A percentile compares a stretch with the other conserved stretches of the same genome.
These are phyloP conservation scores for Cinnamomum micranthum DNA, from an alignment of 164 flowering plant species.

Conservation along the genomic window DNA sequence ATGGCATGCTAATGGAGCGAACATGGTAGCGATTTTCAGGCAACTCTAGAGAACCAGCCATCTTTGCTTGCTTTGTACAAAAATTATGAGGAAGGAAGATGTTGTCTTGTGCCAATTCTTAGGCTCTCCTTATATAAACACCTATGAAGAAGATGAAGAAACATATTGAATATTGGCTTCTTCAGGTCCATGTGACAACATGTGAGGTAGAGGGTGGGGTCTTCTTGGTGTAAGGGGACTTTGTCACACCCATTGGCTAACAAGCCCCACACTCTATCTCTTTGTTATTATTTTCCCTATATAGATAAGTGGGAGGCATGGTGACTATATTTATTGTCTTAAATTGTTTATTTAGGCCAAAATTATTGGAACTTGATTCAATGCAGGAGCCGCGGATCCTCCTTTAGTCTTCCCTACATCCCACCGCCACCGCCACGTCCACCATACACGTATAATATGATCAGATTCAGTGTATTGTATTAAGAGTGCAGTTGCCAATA, in stretches of 20 bases:
- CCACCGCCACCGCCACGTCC: too few species aligned
- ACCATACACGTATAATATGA: too few species aligned
- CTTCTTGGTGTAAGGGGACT: neutral
- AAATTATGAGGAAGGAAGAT: neutral
- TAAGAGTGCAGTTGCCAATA: too few species aligned
- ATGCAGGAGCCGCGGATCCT: too few species aligned
- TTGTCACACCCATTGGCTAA: neutral
- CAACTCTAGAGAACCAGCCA: neutral
- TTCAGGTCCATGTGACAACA: neutral
- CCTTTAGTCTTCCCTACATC: too few species aligned
- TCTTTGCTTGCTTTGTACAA: neutral
- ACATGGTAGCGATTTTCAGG: neutral
- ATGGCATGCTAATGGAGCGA: slow-evolving; percentile 5
- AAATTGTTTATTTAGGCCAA: too few species aligned
- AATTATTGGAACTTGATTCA: too few species aligned
- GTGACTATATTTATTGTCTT: too few species aligned
- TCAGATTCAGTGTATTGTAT: too few species aligned
- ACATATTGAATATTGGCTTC: neutral
- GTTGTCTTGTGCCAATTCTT: neutral
- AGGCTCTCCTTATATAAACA: neutral
- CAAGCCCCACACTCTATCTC: neutral
- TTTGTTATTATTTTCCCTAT: too few species aligned
- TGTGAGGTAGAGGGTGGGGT: neutral
- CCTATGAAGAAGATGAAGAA: neutral
- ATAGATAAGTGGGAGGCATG: too few species aligned